Base-by-base conservation (phyloP, 805 yeast species). In the Teunomyces atbi region DNA sequence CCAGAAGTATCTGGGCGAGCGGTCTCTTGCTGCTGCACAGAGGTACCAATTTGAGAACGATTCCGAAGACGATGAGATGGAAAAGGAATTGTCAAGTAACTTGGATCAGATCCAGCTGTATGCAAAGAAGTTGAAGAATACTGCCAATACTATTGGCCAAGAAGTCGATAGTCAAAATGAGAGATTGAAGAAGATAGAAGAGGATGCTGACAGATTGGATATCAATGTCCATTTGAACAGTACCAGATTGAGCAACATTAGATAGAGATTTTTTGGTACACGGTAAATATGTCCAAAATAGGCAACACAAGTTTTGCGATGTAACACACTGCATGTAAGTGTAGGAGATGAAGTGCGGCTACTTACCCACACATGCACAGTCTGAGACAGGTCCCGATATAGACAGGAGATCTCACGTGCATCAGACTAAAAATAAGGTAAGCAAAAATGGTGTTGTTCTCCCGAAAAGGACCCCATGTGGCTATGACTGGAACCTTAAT, bases 41-140 rank as follows among this genome's bases (percentile, higher is more conserved):
- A 71, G 81, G 53, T 90, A 85, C 66, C 88, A 87, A 57, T 87
- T 89, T 56, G 97, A 89, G 60, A 86, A 86, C 41, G 97, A 92
- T 65, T 82, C 83, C 42, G 97, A 92, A 62, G 98, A 94, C 65
- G 96, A 90, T 57, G 94, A 84, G 55, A 80, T 89, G 80, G 98
- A 92, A 61, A 79, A 84, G 51, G 96, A 91, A 65, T 81, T 90
- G 55, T 91, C 90, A 45, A 69, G 78, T 52, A 94, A 94, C 59
- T 71, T 92, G 64, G 91, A 87, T 57, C 89, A 85, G 62, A 86
- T 94, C 41, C 77, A 79, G 10, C 76, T 75, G 34, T 79, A 84
- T 48, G 80, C 96, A 27, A 76, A 76, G 45, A 81, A 90, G 49
- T 77, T 92, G 66, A 84, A 82, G 61, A 78, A 74, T 51, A 73